These are phyloP conservation scores for Trichoderma breve DNA, from an alignment of 2,329 filamentous ascomycete species.

Conservation along the genomic window DNA sequence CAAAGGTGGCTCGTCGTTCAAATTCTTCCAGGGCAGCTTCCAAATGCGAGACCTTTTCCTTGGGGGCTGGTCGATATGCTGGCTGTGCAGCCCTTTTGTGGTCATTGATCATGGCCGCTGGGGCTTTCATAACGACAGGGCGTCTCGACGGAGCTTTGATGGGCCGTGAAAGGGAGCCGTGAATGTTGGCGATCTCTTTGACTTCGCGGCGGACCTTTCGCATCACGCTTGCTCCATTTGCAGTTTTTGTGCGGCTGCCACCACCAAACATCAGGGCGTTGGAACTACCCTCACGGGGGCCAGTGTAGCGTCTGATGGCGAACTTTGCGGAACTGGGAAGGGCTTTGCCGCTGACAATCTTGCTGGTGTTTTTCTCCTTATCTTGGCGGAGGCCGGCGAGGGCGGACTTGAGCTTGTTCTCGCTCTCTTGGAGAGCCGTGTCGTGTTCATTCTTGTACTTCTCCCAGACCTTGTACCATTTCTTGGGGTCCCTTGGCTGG, in stretches of 20 bases:
- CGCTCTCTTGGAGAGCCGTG: constrained; percentile 57
- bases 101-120: constrained; percentile 54
- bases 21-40: constrained; percentile 32
- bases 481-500: constrained; percentile 62
- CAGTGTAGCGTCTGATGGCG: constrained; percentile 30
- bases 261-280: constrained; percentile 44
- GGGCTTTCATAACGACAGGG: constrained; percentile 50
- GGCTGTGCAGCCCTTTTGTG: constrained; percentile 46
- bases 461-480: constrained; percentile 77
- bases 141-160: constrained; percentile 30
- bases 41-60: constrained; percentile 26
- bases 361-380: constrained; percentile 56
- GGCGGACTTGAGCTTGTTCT: constrained; percentile 55
- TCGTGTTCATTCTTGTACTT: constrained; percentile 62
- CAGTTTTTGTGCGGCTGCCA: constrained; percentile 53
- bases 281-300: constrained; percentile 30
- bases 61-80: constrained; percentile 29
- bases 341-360: constrained; percentile 51
- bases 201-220: constrained; percentile 57
- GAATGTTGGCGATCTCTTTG: constrained; percentile 49
- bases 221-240: constrained; percentile 53
- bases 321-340: constrained; percentile 45
- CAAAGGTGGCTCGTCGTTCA: constrained; percentile 38
- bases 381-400: constrained; percentile 57
- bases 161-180: constrained; percentile 44